Evolutionary conservation across 345 rosid species (phyloP), one percentile per base, ranked within the genome.

Genomic region (Citropsis articulata): DNA sequence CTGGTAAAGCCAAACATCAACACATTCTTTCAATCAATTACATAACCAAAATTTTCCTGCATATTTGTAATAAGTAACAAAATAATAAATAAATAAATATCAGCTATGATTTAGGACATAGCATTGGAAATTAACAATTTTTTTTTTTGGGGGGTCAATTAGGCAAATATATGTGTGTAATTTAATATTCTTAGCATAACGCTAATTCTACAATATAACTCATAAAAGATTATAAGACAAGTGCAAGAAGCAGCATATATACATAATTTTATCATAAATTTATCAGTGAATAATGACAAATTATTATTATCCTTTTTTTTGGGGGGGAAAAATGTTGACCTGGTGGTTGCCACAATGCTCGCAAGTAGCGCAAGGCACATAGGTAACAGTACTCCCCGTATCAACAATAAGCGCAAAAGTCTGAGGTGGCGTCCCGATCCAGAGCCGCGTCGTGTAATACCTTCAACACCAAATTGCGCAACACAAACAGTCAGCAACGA

Each of bases 381-480:
- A 95, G 19, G 99, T 95, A 35, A 93, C 97, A 55, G 94, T 92
- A 71, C 98, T 95, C 10, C 99, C 98, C 0, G 97, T 90, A 84
- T 95, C 98, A 2, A 92, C 98, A 56, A 95, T 93, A 13, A 95
- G 90, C 24, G 97, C 91, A 77, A 95, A 95, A 82, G 60, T 88
- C 88, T 95, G 99, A 4, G 99, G 97, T 2, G 98, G 99, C 48
- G 97, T 92, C 70, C 99, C 99, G 85, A 95, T 95, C 96, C 89
- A 95, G 14, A 95, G 87, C 81, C 97, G 79, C 60, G 97, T 91
- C 6, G 99, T 91, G 30, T 96, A 96, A 81, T 95, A 95, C 78
- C 98, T 94, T 71, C 30, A 77, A 72, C 75, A 61, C 27, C 38
- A 57, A 76, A 76, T 14, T 31, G 22, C 73, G 53, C 65, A 45